A percentile compares a stretch with the other conserved stretches of the same genome.
Evolutionary conservation across 768 basidiomycete species (phyloP).

Genomic region (Daedaleopsis sinensis): DNA sequence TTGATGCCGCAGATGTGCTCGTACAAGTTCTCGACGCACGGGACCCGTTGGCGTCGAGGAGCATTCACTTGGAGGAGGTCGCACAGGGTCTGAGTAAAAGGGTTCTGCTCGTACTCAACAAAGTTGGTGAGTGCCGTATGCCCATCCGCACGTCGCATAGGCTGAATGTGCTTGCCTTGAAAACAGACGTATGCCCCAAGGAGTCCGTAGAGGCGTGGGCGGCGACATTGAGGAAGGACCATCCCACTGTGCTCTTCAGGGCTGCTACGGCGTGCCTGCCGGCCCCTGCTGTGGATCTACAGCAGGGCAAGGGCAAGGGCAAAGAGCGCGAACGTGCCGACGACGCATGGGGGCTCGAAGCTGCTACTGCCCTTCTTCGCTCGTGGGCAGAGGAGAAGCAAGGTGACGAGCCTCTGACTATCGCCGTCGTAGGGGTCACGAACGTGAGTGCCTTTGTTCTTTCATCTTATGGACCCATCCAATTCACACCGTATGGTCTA

Average conservation of each 20-base stretch:
- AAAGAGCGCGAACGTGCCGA: conserved; percentile 40
- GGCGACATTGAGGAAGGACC: conserved; percentile 54
- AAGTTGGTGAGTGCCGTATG: conserved; percentile 66
- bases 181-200: conserved; percentile 74
- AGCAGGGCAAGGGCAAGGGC: conserved; percentile 47
- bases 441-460: conserved; percentile 62
- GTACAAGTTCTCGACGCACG: conserved; percentile 83
- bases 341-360: conserved; percentile 66
- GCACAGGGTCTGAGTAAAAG: conserved; percentile 45
- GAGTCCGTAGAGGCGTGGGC: conserved; percentile 78
- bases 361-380: conserved; percentile 51
- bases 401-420: conserved; percentile 53
- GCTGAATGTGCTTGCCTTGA: not conserved
- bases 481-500: conserved; percentile 4
- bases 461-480: not conserved
- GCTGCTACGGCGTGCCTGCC: conserved; percentile 72
- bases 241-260: conserved; percentile 74
- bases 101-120: conserved; percentile 77
- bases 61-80: conserved; percentile 60
- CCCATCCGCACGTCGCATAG: not conserved
- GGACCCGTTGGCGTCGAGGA: conserved; percentile 77
- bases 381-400: conserved; percentile 50
- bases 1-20: conserved; percentile 79
- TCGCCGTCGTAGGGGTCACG: conserved; percentile 83
- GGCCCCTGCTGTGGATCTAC: conserved; percentile 25